Conservation (phyloP, 768 basidiomycete species). For the Suillus sp. region DNA sequence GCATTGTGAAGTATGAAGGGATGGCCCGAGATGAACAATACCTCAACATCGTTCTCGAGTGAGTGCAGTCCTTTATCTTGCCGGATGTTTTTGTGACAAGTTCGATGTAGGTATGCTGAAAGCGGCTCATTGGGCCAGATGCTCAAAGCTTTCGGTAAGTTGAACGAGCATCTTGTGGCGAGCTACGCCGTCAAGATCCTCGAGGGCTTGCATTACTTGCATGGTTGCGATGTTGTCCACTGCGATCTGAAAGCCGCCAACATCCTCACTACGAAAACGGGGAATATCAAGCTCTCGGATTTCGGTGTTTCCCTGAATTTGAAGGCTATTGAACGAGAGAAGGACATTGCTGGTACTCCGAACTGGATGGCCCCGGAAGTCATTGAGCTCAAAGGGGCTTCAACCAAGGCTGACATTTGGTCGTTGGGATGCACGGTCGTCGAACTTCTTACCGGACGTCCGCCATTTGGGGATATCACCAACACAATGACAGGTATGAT, state of each 20-base stretch:
- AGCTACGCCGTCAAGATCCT: slow-evolving; percentile 96
- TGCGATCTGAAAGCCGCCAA: slow-evolving; percentile 99
- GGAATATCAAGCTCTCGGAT: slow-evolving; percentile 95
- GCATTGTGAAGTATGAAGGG: slow-evolving; percentile 97
- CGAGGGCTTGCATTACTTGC: slow-evolving; percentile 93
- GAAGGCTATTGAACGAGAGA: slow-evolving; percentile 84
- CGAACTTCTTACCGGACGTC: slow-evolving; percentile 89
- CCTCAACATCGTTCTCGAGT: slow-evolving; percentile 94
- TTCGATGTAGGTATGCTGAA: slow-evolving; percentile 77
- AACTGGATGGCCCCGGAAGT: slow-evolving; percentile 99
- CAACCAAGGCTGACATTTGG: slow-evolving; percentile 95
- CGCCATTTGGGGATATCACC: slow-evolving; percentile 87
- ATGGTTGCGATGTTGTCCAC: slow-evolving; percentile 88
- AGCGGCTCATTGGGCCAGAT: slow-evolving; percentile 95
- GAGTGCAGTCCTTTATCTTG: slow-evolving; percentile 36
- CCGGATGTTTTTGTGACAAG: slow-evolving; percentile 18
- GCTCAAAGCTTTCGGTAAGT: slow-evolving; percentile 88
- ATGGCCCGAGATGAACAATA: slow-evolving; percentile 89
- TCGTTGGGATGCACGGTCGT: slow-evolving; percentile 93
- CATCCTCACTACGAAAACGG: slow-evolving; percentile 97
- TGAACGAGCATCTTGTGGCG: slow-evolving; percentile 90
- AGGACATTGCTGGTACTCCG: slow-evolving; percentile 91
- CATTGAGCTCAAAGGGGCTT: slow-evolving; percentile 92
- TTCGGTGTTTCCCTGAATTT: slow-evolving; percentile 97
- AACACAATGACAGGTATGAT: slow-evolving; percentile 86